These are phyloP conservation scores for Solanum pimpinellifolium DNA, from an alignment of 257 asterid species.

Conservation along the genomic window DNA sequence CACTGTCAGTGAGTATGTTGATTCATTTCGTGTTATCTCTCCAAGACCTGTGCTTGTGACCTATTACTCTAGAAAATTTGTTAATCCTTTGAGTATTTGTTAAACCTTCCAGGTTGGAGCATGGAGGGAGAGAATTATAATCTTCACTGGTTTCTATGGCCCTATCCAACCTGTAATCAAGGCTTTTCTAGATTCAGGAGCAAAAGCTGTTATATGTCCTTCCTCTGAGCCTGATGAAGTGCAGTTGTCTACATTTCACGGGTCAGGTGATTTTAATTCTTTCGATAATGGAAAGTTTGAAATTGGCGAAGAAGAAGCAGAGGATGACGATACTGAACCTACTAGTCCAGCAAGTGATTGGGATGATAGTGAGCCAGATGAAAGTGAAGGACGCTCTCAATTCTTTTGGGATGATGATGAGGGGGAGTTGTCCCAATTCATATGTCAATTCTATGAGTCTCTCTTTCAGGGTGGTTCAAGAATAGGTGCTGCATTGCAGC, in stretches of 20 bases:
- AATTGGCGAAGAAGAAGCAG: constrained; percentile 81
- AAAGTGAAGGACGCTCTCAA: constrained; percentile 31
- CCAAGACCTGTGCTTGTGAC: not conserved
- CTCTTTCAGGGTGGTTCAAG: constrained; percentile 67
- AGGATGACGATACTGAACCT: constrained; percentile 40
- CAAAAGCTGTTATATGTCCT: constrained; percentile 91
- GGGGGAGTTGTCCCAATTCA: constrained; percentile 71
- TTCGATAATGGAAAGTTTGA: constrained; percentile 79
- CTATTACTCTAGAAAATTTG: not conserved
- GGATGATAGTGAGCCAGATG: constrained; percentile 87
- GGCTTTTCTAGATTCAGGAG: constrained; percentile 91
- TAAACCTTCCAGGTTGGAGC: constrained; percentile 57
- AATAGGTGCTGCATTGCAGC: constrained; percentile 48
- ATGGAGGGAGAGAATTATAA: constrained; percentile 93
- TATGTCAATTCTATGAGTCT: constrained; percentile 55
- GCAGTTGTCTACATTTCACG: constrained; percentile 55
- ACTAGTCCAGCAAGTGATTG: constrained; percentile 76
- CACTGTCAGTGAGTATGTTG: not conserved
- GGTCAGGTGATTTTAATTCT: constrained; percentile 63
- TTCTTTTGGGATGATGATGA: constrained; percentile 80
- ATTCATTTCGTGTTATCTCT: not conserved
- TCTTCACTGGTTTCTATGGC: constrained; percentile 81
- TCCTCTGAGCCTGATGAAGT: constrained; percentile 80
- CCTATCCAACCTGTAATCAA: constrained; percentile 65
- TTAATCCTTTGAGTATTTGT: not conserved